These are phyloP conservation scores for Ascochyta clinopodiicola DNA, from an alignment of 2,329 filamentous ascomycete species.

Conservation along the genomic window DNA sequence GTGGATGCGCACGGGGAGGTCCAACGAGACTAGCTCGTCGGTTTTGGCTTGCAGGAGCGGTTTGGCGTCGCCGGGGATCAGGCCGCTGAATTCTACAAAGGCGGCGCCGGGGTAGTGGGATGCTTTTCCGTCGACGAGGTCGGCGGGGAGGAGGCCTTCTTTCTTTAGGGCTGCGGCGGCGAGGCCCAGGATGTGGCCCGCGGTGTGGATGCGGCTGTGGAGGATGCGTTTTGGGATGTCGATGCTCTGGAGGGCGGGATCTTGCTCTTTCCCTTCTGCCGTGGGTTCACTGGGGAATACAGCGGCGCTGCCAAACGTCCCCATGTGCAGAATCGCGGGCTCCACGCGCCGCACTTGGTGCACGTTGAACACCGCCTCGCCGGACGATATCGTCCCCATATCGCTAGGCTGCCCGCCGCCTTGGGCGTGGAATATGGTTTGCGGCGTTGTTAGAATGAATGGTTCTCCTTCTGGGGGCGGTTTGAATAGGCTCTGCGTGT, in stretches of 20 bases:
- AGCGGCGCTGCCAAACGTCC: conserved; percentile 37
- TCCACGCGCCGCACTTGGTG: conserved; percentile 62
- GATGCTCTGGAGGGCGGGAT: conserved; percentile 58
- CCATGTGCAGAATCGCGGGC: conserved; percentile 70
- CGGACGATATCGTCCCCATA: conserved; percentile 61
- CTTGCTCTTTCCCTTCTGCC: neutral
- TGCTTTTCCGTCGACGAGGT: conserved; percentile 72
- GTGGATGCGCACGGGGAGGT: conserved; percentile 57
- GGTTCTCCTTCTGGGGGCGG: conserved; percentile 53
- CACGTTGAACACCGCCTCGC: conserved; percentile 65
- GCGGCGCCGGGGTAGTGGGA: conserved; percentile 73
- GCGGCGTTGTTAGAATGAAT: conserved; percentile 65
- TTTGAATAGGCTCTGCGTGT: conserved; percentile 66
- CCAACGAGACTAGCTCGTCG: conserved; percentile 62
- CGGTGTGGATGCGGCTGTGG: conserved; percentile 74
- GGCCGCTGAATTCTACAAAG: conserved; percentile 69
- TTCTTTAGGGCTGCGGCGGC: conserved; percentile 68
- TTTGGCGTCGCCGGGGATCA: conserved; percentile 63
- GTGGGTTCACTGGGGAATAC: neutral
- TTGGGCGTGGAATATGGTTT: conserved; percentile 78
- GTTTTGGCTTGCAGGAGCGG: conserved; percentile 64
- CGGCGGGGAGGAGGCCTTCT: conserved; percentile 41
- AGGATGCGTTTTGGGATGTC: conserved; percentile 66
- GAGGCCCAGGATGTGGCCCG: conserved; percentile 73
- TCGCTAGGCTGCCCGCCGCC: conserved; percentile 78